Conservation (phyloP, 495 filamentous ascomycete genomes). For the Penicillium taxi region DNA sequence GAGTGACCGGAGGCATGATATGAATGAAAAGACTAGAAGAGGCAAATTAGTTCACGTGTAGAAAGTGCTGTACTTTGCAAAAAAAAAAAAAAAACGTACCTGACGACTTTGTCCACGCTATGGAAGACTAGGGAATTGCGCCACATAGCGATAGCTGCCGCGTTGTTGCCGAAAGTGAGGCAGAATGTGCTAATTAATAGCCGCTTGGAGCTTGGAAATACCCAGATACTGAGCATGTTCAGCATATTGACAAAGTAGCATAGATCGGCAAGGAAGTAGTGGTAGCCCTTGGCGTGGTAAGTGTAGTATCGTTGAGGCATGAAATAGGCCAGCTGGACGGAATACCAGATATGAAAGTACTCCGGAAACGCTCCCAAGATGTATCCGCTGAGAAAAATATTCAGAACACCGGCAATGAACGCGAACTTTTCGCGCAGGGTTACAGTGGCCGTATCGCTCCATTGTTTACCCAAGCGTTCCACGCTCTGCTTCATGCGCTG, state of each 20-base stretch:
- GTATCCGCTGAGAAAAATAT: slow-evolving; percentile 94
- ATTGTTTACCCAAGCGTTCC: slow-evolving; percentile 75
- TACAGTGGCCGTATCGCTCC: slow-evolving; percentile 82
- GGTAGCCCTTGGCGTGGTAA: slow-evolving; percentile 83
- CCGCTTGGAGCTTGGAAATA: slow-evolving; percentile 83
- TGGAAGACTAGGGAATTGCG: slow-evolving; percentile 97
- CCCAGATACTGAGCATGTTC: slow-evolving; percentile 74
- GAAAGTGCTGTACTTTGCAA: background rate
- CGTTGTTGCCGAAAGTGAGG: slow-evolving; percentile 90
- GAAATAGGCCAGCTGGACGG: slow-evolving; percentile 75
- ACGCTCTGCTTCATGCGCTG: slow-evolving; percentile 78
- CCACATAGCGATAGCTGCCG: slow-evolving; percentile 98
- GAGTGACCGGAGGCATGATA: slow-evolving; percentile 91
- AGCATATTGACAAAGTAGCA: slow-evolving; percentile 98
- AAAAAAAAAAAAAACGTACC: slow-evolving; percentile 43
- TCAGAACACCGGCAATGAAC: slow-evolving; percentile 92
- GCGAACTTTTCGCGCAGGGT: slow-evolving; percentile 89
- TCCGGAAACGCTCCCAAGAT: slow-evolving; percentile 80
- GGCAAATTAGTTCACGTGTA: background rate
- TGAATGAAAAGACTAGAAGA: slow-evolving; percentile 78
- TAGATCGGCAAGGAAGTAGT: slow-evolving; percentile 95
- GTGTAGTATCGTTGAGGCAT: slow-evolving; percentile 92
- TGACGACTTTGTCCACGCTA: slow-evolving; percentile 90
- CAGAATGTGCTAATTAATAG: slow-evolving; percentile 92
- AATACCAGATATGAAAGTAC: slow-evolving; percentile 89